Conservation (phyloP, 2,329 filamentous ascomycete genomes). For the Aspergillus sp. region DNA sequence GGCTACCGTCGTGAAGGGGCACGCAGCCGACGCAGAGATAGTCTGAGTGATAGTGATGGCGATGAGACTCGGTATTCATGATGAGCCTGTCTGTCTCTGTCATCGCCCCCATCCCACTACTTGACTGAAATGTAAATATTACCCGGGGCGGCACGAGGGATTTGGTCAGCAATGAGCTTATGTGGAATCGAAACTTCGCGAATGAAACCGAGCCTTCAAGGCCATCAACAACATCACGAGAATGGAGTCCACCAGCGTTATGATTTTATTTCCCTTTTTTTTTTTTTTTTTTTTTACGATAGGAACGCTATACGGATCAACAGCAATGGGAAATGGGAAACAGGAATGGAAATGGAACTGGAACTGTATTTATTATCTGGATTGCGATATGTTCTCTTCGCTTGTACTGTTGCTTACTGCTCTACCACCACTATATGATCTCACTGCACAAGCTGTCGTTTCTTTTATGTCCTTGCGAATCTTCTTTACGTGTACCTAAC, state of each 20-base stretch:
- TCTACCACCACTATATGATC: neutral
- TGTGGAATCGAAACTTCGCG: neutral
- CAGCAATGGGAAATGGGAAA: neutral
- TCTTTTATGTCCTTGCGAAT: neutral
- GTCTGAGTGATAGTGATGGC: slow-evolving; percentile 59
- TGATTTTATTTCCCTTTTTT: slow-evolving; percentile 1
- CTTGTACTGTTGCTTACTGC: neutral
- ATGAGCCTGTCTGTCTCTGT: neutral
- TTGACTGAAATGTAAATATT: slow-evolving; percentile 1
- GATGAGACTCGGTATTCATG: slow-evolving; percentile 39
- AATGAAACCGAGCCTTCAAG: neutral
- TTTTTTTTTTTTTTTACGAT: slow-evolving; percentile 3
- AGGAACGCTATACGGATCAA: neutral
- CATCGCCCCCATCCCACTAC: neutral
- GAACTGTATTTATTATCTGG: neutral
- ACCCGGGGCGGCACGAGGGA: neutral
- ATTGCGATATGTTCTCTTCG: neutral
- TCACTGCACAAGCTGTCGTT: neutral
- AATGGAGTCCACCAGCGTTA: neutral
- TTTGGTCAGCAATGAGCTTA: neutral
- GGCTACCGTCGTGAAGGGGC: slow-evolving; percentile 45
- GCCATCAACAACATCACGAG: neutral
- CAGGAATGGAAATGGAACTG: slow-evolving; percentile 5
- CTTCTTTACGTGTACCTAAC: neutral
- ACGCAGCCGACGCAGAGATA: slow-evolving; percentile 53